phyloP scores from a whole-genome alignment of 805 yeast genomes.

The Naumovozyma baii region DNA sequence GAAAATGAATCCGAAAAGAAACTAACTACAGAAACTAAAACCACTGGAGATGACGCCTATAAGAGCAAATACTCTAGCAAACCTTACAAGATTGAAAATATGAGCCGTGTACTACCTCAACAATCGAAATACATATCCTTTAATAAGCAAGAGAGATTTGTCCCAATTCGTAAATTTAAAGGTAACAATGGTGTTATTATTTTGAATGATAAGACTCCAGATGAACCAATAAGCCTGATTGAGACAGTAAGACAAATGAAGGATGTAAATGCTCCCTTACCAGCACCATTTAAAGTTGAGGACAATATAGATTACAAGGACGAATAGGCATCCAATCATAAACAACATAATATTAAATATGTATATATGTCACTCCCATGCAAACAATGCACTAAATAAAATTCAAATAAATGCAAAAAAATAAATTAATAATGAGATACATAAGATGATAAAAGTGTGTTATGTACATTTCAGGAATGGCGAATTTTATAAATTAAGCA shows the following conservation, averaged over 20 bases:
- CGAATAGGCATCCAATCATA: no score
- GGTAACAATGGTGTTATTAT: constrained; percentile 65
- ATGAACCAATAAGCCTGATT: constrained; percentile 53
- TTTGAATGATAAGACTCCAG: constrained; percentile 53
- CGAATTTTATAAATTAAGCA: constrained; percentile 4
- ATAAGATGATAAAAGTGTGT: no score
- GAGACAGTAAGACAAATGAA: constrained; percentile 77
- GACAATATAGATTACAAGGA: constrained; percentile 21
- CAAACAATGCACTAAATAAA: not conserved
- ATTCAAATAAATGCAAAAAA: not conserved
- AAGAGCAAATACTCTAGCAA: constrained; percentile 48
- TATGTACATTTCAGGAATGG: not conserved
- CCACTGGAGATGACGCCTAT: constrained; percentile 23
- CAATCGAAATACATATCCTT: constrained; percentile 81
- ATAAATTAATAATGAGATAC: not conserved
- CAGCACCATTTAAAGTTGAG: constrained; percentile 26
- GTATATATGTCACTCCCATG: not conserved
- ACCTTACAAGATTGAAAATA: constrained; percentile 63
- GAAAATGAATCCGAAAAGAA: constrained; percentile 22
- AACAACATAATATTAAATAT: no score
- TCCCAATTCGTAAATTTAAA: constrained; percentile 71
- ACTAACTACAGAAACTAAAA: constrained; percentile 13
- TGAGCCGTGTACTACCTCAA: constrained; percentile 82
- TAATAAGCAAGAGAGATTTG: constrained; percentile 61
- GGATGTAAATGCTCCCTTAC: constrained; percentile 58